These are phyloP conservation scores for Globisporangium iwayamae DNA, from an alignment of 352 stramenopile genomes.

Conservation along the genomic window DNA sequence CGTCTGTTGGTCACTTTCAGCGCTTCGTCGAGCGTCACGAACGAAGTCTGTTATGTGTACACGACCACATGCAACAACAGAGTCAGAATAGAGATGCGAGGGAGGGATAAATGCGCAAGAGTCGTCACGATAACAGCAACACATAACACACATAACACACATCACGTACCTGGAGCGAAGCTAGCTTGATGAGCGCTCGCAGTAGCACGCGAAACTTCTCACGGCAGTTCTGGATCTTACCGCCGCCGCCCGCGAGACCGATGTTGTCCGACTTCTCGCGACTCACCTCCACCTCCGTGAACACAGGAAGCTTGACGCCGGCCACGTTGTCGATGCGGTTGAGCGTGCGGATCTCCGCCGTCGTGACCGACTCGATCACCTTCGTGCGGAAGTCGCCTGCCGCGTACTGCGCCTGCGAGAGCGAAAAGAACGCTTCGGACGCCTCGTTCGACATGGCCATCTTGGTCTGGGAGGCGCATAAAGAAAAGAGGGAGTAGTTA, in stretches of 20 bases:
- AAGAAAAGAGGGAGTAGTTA: constrained; percentile 20
- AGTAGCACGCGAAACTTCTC: constrained; percentile 87
- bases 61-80: constrained; percentile 41
- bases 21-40: constrained; percentile 98
- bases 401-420: constrained; percentile 98
- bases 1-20: constrained; percentile 98
- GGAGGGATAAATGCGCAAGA: constrained; percentile 37
- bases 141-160: background rate
- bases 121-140: background rate
- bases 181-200: constrained; percentile 84
- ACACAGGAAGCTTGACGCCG: constrained; percentile 98
- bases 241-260: constrained; percentile 94
- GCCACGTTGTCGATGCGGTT: constrained; percentile 99
- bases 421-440: constrained; percentile 95
- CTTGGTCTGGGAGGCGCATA: constrained; percentile 54
- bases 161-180: constrained; percentile 65
- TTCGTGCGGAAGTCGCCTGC: constrained; percentile 97
- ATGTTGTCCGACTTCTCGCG: constrained; percentile 94
- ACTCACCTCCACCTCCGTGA: constrained; percentile 95
- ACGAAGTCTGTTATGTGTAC: constrained; percentile 92
- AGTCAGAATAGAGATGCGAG: constrained; percentile 14
- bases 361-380: constrained; percentile 95
- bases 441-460: constrained; percentile 87
- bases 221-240: constrained; percentile 95
- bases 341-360: constrained; percentile 93